These are phyloP conservation scores for Sextonia rubra DNA, from an alignment of 164 flowering plant genomes.

Conservation along the genomic window DNA sequence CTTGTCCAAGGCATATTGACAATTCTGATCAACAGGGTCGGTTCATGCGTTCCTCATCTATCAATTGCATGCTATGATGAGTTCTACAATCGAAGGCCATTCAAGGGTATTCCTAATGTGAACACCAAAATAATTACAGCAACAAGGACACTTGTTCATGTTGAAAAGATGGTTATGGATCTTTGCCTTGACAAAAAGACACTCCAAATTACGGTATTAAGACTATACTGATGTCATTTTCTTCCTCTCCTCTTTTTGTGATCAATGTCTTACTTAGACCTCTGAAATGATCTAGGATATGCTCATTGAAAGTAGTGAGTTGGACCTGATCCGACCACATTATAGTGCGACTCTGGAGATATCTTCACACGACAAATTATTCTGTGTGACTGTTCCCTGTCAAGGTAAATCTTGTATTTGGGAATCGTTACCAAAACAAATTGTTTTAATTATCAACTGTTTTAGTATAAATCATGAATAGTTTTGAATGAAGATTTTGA, in stretches of 20 bases:
- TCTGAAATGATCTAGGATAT: constrained; percentile 34
- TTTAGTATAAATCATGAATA: too few species aligned
- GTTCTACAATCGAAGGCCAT: constrained; percentile 41
- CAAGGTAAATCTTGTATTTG: constrained; percentile 31
- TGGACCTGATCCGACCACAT: constrained; percentile 52
- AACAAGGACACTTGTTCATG: background rate
- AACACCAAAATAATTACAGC: constrained; percentile 15
- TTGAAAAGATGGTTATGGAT: constrained; percentile 17
- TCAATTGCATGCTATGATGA: constrained; percentile 45
- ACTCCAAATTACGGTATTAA: constrained; percentile 44
- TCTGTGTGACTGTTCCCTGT: constrained; percentile 38
- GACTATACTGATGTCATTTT: background rate
- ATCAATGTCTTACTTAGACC: background rate
- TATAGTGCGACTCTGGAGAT: constrained; percentile 49
- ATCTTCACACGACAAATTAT: constrained; percentile 26
- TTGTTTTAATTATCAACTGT: too few species aligned
- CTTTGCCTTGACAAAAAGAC: constrained; percentile 32
- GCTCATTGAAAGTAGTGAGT: constrained; percentile 27
- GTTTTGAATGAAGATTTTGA: too few species aligned
- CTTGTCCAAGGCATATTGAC: background rate
- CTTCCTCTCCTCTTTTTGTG: background rate
- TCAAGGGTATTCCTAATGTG: constrained; percentile 34
- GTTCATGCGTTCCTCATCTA: constrained; percentile 34
- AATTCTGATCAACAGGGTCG: constrained; percentile 35
- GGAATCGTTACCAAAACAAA: background rate